Conservation (phyloP, 805 yeast species). For the Osmozyma mogii region DNA sequence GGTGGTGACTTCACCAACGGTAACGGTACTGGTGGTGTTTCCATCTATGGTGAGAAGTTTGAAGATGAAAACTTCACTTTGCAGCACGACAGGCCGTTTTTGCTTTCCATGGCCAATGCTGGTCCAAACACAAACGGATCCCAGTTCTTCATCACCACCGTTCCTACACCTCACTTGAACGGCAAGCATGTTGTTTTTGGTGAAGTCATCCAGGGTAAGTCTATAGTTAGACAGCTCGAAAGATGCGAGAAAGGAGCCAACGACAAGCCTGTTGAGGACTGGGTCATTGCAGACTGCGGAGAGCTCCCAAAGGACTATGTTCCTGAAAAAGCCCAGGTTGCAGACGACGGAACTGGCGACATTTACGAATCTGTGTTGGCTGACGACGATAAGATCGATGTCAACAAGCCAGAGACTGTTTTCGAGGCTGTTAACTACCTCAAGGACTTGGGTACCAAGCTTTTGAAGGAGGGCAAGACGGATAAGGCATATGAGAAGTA, state of each 20-base stretch:
- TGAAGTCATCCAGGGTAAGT: slow-evolving; percentile 72
- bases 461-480: slow-evolving; percentile 58
- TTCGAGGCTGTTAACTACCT: slow-evolving; percentile 55
- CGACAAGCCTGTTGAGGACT: slow-evolving; percentile 68
- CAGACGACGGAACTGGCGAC: slow-evolving; percentile 82
- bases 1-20: slow-evolving; percentile 51
- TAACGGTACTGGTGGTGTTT: slow-evolving; percentile 37
- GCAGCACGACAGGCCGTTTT: not conserved
- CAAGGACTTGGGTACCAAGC: slow-evolving; percentile 71
- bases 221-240: slow-evolving; percentile 73
- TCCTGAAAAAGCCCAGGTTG: slow-evolving; percentile 36
- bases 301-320: slow-evolving; percentile 56
- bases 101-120: not conserved
- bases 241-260: slow-evolving; percentile 51
- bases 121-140: slow-evolving; percentile 1
- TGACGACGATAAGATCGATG: slow-evolving; percentile 63
- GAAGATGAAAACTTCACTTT: slow-evolving; percentile 35
- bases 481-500: slow-evolving; percentile 60
- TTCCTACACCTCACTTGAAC: slow-evolving; percentile 1
- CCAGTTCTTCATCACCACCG: slow-evolving; percentile 1
- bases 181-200: slow-evolving; percentile 58
- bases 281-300: slow-evolving; percentile 74
- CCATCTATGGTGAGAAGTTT: slow-evolving; percentile 35
- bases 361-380: slow-evolving; percentile 65
- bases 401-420: slow-evolving; percentile 55